phyloP scores from a whole-genome alignment of 139 green algal genomes.

The Asterochloris sp. region DNA sequence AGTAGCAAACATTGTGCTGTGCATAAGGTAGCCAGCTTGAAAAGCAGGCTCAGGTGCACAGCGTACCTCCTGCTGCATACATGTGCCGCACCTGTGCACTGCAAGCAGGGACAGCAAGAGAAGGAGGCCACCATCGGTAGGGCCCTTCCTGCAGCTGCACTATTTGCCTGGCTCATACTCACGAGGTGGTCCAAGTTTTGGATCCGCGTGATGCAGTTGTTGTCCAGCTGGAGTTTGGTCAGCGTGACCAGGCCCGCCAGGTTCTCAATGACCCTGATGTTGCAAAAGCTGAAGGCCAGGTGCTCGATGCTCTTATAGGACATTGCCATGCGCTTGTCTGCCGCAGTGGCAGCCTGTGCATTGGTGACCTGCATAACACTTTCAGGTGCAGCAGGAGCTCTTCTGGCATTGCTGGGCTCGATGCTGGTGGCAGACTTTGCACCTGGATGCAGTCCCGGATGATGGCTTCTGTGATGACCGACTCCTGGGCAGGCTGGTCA shows the following conservation, averaged over 20 bases:
- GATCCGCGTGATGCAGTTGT: conserved; percentile 76
- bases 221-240: conserved; percentile 83
- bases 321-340: conserved; percentile 22
- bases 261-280: conserved; percentile 65
- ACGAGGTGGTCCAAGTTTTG: conserved; percentile 75
- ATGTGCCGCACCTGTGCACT: neutral
- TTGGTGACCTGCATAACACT: neutral
- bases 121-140: neutral
- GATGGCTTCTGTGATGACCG: conserved; percentile 58
- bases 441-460: conserved; percentile 64
- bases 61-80: neutral
- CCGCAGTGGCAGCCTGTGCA: neutral
- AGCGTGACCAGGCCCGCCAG: conserved; percentile 63
- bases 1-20: neutral
- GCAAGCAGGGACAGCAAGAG: neutral
- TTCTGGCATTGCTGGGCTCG: too few relatives aligned
- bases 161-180: neutral
- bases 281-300: conserved; percentile 70
- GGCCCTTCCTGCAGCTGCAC: neutral
- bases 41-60: neutral
- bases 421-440: conserved; percentile 9
- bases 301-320: conserved; percentile 53
- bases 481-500: neutral
- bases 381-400: neutral
- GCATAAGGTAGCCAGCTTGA: neutral